Base-by-base conservation (phyloP, 176 grass and related monocot genomes). In the Aegilops speltoides region DNA sequence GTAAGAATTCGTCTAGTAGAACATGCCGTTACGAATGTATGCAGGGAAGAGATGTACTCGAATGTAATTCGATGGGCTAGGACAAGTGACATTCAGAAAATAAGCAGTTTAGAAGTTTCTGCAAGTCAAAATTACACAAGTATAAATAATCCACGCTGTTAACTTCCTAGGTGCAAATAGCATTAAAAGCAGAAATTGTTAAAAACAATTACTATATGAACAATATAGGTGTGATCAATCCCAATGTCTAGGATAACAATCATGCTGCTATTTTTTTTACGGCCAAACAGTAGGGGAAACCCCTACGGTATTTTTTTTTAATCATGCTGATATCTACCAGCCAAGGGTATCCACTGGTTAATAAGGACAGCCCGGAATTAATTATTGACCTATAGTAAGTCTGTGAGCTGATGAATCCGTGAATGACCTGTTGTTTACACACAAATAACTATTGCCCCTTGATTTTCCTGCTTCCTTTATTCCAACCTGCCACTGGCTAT, bases 141-240 rank as follows among this genome's bases (percentile, higher is more conserved):
- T 76, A 76, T 54, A 43, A 19, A 32, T 77, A 68, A 82, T 32
- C 3, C 4, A 57, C 78, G 17, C 3, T 56, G 13, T 52, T 34
- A 64, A 73, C 26, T 64, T 80, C 23, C 25, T 17, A 40, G 31
- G 82, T 82, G 72, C 43, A 66, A 57, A 59, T 20, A 12, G 46
- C 59, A 81, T 19, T 54, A 73, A 7, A 74, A 64, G 40, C 41
- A 81, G 41, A 75, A 81, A 74, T 10, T 78, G 11, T 15, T n/a
- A 28, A 29, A 43, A 83, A 22, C 15, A n/a, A 46, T 45, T 28
- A 31, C 37, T 34, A 63, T 2, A 57, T 76, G 63, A 64, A 54
- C 22, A 50, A 32, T 36, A n/a, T 77, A 66, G 60, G 22, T 50
- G n/a, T 28, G 41, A 73, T 33, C 14, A 68, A 68, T 40, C 14